Percentiles rank a stretch among this genome's conserved stretches.
phyloP scores from a whole-genome alignment of 1,284 basidiomycete genomes.

The Laetiporus sulphureus region DNA sequence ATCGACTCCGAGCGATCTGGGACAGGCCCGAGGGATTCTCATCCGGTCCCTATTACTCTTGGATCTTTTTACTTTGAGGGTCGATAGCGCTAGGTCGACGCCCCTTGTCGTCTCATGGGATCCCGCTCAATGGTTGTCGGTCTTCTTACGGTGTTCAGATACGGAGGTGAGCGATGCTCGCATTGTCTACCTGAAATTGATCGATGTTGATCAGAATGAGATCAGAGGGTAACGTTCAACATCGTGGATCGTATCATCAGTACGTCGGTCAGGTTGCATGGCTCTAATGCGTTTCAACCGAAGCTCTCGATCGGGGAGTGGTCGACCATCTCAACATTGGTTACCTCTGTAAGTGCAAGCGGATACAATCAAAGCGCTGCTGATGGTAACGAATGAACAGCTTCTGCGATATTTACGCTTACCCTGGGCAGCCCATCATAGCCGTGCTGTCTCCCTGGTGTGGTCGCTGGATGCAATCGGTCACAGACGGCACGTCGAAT shows the following conservation, averaged over 20 bases:
- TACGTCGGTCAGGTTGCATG: slow-evolving; percentile 50
- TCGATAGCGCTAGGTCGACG: no score
- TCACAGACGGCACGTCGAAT: slow-evolving; percentile 62
- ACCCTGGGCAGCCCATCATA: slow-evolving; percentile 68
- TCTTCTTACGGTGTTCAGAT: slow-evolving; percentile 43
- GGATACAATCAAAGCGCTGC: neutral
- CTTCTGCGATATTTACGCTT: slow-evolving; percentile 74
- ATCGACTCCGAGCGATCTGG: slow-evolving; percentile 22
- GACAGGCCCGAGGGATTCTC: slow-evolving; percentile 39
- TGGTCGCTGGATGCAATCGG: slow-evolving; percentile 76
- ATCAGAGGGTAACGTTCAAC: slow-evolving; percentile 56
- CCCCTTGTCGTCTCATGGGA: slow-evolving; percentile 46
- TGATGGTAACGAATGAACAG: slow-evolving; percentile 26
- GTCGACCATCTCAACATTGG: slow-evolving; percentile 47
- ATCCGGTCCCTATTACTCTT: slow-evolving; percentile 44
- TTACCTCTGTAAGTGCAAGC: slow-evolving; percentile 34
- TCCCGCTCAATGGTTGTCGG: slow-evolving; percentile 47
- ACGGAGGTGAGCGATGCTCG: slow-evolving; percentile 37
- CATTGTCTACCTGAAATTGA: neutral
- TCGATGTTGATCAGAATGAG: slow-evolving; percentile 6
- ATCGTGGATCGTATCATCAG: slow-evolving; percentile 62
- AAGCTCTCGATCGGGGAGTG: slow-evolving; percentile 48
- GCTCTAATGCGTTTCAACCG: slow-evolving; percentile 44
- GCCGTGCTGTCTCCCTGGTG: slow-evolving; percentile 78
- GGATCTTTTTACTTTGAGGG: slow-evolving; percentile 40